Evolutionary conservation across 805 yeast species (phyloP).

Genomic region (Saccharomycopsis guyanensis): DNA sequence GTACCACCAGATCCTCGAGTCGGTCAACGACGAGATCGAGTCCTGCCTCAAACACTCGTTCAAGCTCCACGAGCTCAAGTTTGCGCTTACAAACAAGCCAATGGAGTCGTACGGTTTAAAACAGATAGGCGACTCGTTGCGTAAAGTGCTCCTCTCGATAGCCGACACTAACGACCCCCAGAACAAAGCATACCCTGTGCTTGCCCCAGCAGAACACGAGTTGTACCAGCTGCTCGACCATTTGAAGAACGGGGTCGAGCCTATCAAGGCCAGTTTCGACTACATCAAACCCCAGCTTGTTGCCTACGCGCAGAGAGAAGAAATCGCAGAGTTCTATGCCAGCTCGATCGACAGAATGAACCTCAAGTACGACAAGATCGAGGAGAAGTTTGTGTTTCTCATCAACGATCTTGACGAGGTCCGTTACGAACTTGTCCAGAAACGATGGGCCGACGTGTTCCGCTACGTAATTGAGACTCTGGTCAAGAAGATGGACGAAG

Average conservation of each 20-base stretch:
- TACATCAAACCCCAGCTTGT: conserved; percentile 30
- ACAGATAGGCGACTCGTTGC: neutral
- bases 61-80: conserved; percentile 24
- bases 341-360: conserved; percentile 27
- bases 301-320: conserved; percentile 24
- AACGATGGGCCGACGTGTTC: conserved; percentile 50
- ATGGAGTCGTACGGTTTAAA: neutral
- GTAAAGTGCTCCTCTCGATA: neutral
- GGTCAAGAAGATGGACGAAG: conserved; percentile 1
- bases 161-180: neutral
- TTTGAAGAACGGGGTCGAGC: conserved; percentile 27
- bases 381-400: conserved; percentile 36
- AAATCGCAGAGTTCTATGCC: conserved; percentile 19
- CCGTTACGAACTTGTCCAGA: conserved; percentile 40
- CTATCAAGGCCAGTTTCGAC: conserved; percentile 31
- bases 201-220: conserved; percentile 17
- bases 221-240: conserved; percentile 26
- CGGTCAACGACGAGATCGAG: conserved; percentile 28
- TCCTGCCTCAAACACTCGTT: conserved; percentile 22
- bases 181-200: conserved; percentile 16
- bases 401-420: conserved; percentile 34
- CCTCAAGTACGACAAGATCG: conserved; percentile 33
- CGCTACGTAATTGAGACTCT: conserved; percentile 31
- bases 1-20: conserved; percentile 26
- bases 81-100: conserved; percentile 22